A percentile compares a stretch with the other conserved stretches of the same genome.
These are phyloP conservation scores for Agaricales sp. DNA, from an alignment of 1,284 basidiomycete species.

Conservation along the genomic window DNA sequence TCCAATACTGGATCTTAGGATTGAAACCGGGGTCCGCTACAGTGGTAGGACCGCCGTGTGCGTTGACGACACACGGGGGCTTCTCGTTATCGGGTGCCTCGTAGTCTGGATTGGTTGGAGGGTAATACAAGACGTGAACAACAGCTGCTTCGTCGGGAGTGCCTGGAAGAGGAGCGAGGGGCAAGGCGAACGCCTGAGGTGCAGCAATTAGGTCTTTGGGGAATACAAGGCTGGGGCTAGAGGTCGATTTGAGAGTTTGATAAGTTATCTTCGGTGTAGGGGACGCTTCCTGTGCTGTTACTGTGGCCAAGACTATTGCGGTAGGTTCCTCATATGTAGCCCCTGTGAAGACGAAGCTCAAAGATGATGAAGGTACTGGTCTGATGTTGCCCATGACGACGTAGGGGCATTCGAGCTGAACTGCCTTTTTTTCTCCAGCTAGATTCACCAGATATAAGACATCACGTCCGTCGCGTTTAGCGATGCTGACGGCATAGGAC, in stretches of 20 bases:
- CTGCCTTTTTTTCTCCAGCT: conserved; percentile 17
- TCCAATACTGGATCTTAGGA: conserved; percentile 52
- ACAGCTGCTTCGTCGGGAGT: conserved; percentile 12
- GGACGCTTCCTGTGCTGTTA: conserved; percentile 11
- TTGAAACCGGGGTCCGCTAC: conserved; percentile 33
- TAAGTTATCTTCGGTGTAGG: conserved; percentile 16
- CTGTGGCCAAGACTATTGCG: conserved; percentile 27
- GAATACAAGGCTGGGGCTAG: conserved; percentile 14
- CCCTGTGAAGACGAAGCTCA: conserved; percentile 35
- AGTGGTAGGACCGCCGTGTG: conserved; percentile 61
- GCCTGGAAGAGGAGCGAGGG: conserved; percentile 23
- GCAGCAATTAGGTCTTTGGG: conserved; percentile 28
- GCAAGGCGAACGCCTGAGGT: conserved; percentile 34
- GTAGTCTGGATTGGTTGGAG: conserved; percentile 52
- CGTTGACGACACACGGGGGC: conserved; percentile 53
- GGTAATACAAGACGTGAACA: conserved; percentile 49
- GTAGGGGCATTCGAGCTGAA: conserved; percentile 34
- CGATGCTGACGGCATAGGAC: conserved; percentile 23
- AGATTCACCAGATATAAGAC: conserved; percentile 40
- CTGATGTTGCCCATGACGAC: conserved; percentile 31
- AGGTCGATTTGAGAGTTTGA: conserved; percentile 19
- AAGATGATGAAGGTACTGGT: conserved; percentile 20
- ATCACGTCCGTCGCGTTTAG: conserved; percentile 17
- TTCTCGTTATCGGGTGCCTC: conserved; percentile 35
- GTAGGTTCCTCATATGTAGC: conserved; percentile 28